Percentiles rank a stretch among this genome's conserved stretches.
These are phyloP conservation scores for Pisolithus tinctorius DNA, from an alignment of 768 basidiomycete species.

Conservation along the genomic window DNA sequence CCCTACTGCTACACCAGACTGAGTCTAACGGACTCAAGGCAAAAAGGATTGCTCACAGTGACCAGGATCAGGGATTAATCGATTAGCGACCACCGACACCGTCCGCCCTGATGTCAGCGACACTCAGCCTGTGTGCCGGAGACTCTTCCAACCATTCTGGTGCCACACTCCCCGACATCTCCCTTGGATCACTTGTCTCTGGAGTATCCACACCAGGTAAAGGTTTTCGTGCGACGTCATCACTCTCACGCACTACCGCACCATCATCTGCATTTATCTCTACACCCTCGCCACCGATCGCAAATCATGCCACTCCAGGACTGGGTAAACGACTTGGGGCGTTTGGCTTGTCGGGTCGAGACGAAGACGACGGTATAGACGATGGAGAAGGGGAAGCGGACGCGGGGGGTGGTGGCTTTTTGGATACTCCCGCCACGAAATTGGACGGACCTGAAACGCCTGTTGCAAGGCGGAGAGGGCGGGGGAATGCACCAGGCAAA, in stretches of 20 bases:
- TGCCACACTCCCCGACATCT: slow-evolving; percentile 50
- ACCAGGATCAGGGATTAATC: too few relatives aligned
- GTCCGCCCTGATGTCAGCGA: slow-evolving; percentile 32
- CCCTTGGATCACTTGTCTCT: slow-evolving; percentile 49
- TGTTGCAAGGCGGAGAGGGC: slow-evolving; percentile 40
- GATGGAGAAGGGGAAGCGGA: slow-evolving; percentile 28
- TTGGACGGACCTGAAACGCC: slow-evolving; percentile 49
- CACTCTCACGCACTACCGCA: slow-evolving; percentile 46
- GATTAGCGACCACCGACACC: too few relatives aligned
- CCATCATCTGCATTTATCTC: slow-evolving; percentile 43
- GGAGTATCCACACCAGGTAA: slow-evolving; percentile 48
- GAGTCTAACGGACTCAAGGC: too few relatives aligned
- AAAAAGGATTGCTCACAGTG: too few relatives aligned
- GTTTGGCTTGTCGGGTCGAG: slow-evolving; percentile 25
- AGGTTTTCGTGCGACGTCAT: slow-evolving; percentile 39
- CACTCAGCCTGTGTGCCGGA: slow-evolving; percentile 28
- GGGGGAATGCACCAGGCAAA: slow-evolving; percentile 22
- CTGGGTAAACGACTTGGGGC: slow-evolving; percentile 36
- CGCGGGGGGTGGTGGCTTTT: slow-evolving; percentile 36
- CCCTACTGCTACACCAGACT: too few relatives aligned
- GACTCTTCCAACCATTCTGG: slow-evolving; percentile 39
- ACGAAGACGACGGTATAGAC: slow-evolving; percentile 30
- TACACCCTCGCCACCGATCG: slow-evolving; percentile 42
- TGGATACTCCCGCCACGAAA: slow-evolving; percentile 50
- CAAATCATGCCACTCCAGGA: slow-evolving; percentile 19